Conservation (phyloP, 257 asterid species). For the Nicotiana otophora region DNA sequence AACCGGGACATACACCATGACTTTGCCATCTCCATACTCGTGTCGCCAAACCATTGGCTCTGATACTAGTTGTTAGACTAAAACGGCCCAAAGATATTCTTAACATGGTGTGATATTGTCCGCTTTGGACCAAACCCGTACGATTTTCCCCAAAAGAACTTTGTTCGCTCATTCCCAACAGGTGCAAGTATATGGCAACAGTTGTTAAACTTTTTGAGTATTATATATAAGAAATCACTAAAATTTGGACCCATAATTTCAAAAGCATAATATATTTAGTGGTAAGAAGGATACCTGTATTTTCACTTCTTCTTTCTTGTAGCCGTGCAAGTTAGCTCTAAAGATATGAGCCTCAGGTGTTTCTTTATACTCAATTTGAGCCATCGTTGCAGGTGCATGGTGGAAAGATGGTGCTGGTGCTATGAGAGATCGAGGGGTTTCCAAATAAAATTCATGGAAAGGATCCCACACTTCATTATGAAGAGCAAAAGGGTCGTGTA, state of each 20-base stretch:
- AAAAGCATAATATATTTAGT: too few relatives aligned
- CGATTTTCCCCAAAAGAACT: too few relatives aligned
- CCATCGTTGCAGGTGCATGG: background rate
- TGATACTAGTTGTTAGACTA: too few relatives aligned
- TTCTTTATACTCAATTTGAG: conserved; percentile 27
- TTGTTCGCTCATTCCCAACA: too few relatives aligned
- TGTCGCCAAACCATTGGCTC: too few relatives aligned
- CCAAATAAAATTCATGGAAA: conserved; percentile 2
- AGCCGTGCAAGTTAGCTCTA: conserved; percentile 27
- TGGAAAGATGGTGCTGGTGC: background rate
- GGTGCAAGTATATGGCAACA: too few relatives aligned
- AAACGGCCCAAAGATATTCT: too few relatives aligned
- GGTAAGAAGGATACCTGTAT: conserved; percentile 26
- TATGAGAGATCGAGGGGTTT: background rate
- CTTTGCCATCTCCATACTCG: too few relatives aligned
- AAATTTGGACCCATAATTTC: background rate
- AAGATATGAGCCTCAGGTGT: conserved; percentile 35
- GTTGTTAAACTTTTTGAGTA: too few relatives aligned
- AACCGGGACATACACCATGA: too few relatives aligned
- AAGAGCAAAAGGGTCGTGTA: conserved; percentile 13
- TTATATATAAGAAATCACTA: background rate
- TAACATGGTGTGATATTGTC: too few relatives aligned
- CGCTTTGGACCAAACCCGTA: too few relatives aligned
- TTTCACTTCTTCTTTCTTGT: conserved; percentile 34
- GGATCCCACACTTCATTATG: conserved; percentile 13